phyloP scores from a whole-genome alignment of 768 basidiomycete genomes.

The Coprinellus micaceus region DNA sequence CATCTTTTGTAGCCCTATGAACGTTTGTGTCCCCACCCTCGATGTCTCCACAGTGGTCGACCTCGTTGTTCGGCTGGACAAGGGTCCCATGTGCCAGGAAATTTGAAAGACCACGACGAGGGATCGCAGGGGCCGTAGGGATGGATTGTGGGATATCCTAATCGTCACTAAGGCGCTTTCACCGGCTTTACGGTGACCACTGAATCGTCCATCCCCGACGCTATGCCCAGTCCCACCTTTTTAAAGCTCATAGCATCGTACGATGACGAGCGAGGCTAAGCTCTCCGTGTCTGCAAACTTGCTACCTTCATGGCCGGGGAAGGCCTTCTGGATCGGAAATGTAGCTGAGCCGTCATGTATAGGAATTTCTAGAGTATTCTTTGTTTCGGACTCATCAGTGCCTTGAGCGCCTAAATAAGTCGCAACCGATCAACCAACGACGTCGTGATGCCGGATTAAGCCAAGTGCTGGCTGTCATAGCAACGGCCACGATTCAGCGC shows the following conservation, averaged over 20 bases:
- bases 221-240: constrained; percentile 85
- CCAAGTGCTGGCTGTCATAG: background rate
- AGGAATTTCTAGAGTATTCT: background rate
- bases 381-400: background rate
- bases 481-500: background rate
- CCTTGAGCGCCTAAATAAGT: background rate
- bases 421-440: background rate
- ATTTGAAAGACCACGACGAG: constrained; percentile 85
- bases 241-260: constrained; percentile 97
- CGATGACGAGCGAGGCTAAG: constrained; percentile 97
- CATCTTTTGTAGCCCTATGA: constrained; percentile 71
- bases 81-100: constrained; percentile 77
- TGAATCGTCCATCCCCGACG: constrained; percentile 90
- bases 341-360: background rate
- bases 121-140: constrained; percentile 61
- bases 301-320: constrained; percentile 74
- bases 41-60: constrained; percentile 99
- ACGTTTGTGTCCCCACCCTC: constrained; percentile 93
- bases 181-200: constrained; percentile 84
- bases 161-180: constrained; percentile 89
- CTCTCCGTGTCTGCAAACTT: constrained; percentile 86
- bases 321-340: constrained; percentile 50
- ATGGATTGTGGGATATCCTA: constrained; percentile 86
- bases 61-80: constrained; percentile 90
- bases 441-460: background rate